phyloP scores from a whole-genome alignment of 805 yeast species.

The Brettanomyces nanus region DNA sequence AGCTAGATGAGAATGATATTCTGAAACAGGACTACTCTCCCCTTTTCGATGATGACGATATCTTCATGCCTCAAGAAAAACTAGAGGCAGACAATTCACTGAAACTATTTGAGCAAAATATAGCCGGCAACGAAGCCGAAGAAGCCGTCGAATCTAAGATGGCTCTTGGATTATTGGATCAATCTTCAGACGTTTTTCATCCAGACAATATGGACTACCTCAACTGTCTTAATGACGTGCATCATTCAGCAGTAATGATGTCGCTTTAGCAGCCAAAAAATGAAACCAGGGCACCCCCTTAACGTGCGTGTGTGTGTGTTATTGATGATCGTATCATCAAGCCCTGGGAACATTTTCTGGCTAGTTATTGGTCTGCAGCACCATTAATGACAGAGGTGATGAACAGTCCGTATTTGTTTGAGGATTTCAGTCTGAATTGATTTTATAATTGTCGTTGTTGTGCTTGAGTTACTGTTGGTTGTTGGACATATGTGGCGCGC shows the following conservation, averaged over 20 bases:
- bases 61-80: slow-evolving; percentile 5
- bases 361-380: slow-evolving; percentile 28
- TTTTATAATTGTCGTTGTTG: neutral
- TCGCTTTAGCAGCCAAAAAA: neutral
- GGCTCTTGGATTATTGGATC: slow-evolving; percentile 1
- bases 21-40: slow-evolving; percentile 21
- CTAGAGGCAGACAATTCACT: neutral
- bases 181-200: neutral
- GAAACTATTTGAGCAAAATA: neutral
- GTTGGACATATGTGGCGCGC: too few species aligned
- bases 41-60: slow-evolving; percentile 20
- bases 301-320: slow-evolving; percentile 5
- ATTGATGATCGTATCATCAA: neutral
- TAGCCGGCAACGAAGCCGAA: neutral
- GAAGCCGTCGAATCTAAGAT: neutral
- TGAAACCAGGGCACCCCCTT: neutral
- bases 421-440: slow-evolving; percentile 18
- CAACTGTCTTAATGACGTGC: slow-evolving; percentile 30
- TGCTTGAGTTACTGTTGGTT: neutral
- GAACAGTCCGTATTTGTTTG: slow-evolving; percentile 25
- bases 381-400: slow-evolving; percentile 27
- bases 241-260: slow-evolving; percentile 34
- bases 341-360: too few species aligned
- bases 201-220: slow-evolving; percentile 20
- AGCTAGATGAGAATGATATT: slow-evolving; percentile 19